phyloP scores from a whole-genome alignment of 305 asterid species.

The Fraxinus latifolia region DNA sequence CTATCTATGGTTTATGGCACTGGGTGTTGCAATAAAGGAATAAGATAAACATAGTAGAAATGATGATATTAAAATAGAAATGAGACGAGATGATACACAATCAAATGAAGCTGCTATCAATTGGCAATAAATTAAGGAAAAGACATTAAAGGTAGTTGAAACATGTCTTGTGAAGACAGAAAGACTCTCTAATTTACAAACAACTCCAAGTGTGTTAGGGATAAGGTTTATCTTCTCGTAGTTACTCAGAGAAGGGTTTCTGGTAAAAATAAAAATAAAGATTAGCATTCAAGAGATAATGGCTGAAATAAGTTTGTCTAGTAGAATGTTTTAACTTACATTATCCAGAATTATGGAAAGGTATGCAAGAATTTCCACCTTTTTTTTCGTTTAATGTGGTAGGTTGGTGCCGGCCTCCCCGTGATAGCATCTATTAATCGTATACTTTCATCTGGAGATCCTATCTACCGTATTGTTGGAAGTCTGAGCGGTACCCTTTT shows the following conservation, averaged over 20 bases:
- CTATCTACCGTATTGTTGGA: constrained; percentile 69
- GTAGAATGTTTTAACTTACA: background rate
- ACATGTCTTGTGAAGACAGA: background rate
- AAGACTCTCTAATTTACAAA: background rate
- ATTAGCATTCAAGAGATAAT: background rate
- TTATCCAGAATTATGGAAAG: constrained; percentile 9
- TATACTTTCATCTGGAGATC: constrained; percentile 74
- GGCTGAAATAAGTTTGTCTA: background rate
- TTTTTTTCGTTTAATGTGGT: constrained; percentile 21
- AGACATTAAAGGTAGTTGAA: background rate
- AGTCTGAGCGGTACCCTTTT: constrained; percentile 72
- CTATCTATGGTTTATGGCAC: background rate
- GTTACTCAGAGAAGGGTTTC: background rate
- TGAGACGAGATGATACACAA: background rate
- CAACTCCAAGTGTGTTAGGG: background rate
- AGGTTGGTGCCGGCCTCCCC: constrained; percentile 99
- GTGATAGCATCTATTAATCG: constrained; percentile 84
- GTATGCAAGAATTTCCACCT: background rate
- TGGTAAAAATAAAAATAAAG: background rate
- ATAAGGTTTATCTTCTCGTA: background rate
- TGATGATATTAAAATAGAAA: background rate
- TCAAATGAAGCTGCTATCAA: background rate
- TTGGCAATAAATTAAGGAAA: background rate
- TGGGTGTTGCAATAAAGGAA: background rate
- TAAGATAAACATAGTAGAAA: background rate